A percentile compares a stretch with the other conserved stretches of the same genome.
Conservation (phyloP, 768 basidiomycete genomes). For the Tricholomella constricta region DNA sequence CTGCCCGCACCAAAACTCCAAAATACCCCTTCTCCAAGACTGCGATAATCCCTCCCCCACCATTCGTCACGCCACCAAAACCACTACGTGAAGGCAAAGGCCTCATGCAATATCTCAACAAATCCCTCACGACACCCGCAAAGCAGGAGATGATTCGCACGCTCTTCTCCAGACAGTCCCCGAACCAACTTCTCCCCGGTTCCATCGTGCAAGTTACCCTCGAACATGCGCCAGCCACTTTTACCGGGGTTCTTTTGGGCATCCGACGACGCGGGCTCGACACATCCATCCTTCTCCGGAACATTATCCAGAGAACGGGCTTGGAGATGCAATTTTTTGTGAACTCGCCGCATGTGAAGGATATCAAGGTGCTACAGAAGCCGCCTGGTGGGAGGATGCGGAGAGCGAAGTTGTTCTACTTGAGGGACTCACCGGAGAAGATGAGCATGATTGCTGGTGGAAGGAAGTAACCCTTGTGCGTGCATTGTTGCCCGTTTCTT, state of each 20-base stretch:
- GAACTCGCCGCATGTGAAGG: slow-evolving; percentile 84
- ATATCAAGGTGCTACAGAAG: slow-evolving; percentile 75
- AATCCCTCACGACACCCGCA: slow-evolving; percentile 64
- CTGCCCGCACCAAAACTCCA: slow-evolving; percentile 28
- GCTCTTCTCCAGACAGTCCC: slow-evolving; percentile 73
- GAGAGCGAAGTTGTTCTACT: slow-evolving; percentile 81
- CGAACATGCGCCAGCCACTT: slow-evolving; percentile 75
- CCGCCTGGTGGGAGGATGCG: slow-evolving; percentile 66
- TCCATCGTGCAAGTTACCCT: slow-evolving; percentile 83
- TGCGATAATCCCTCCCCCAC: slow-evolving; percentile 54
- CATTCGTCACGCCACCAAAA: slow-evolving; percentile 42
- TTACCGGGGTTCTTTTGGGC: slow-evolving; percentile 87
- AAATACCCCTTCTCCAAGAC: slow-evolving; percentile 76
- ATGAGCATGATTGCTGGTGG: slow-evolving; percentile 71
- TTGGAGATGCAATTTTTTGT: slow-evolving; percentile 93
- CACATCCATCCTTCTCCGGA: slow-evolving; percentile 87
- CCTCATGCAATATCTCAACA: slow-evolving; percentile 72
- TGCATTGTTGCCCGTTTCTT: not conserved
- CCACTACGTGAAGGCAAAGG: slow-evolving; percentile 69
- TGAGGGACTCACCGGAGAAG: slow-evolving; percentile 81
- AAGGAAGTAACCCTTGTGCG: slow-evolving; percentile 32
- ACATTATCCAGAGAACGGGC: slow-evolving; percentile 88
- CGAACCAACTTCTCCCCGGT: slow-evolving; percentile 72
- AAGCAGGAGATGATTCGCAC: slow-evolving; percentile 69
- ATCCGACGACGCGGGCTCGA: slow-evolving; percentile 83